A percentile compares a stretch with the other conserved stretches of the same genome.
phyloP scores from a whole-genome alignment of 495 filamentous ascomycete genomes.

The Lasiosphaeria ovina region DNA sequence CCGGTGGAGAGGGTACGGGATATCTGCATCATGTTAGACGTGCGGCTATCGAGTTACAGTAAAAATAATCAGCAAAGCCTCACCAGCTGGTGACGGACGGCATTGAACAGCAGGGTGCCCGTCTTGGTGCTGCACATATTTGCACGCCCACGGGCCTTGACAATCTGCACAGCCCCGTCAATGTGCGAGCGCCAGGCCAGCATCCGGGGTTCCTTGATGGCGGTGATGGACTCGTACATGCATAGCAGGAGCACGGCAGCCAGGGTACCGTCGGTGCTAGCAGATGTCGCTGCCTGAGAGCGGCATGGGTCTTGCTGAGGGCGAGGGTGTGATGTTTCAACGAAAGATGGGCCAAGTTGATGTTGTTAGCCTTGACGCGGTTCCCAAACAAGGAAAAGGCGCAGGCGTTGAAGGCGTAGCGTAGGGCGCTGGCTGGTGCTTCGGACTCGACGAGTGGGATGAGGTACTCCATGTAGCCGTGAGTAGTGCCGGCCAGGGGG shows the following conservation, averaged over 20 bases:
- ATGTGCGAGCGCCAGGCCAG: constrained; percentile 54
- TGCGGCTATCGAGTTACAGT: too few relatives aligned
- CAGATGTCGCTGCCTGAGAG: constrained; percentile 49
- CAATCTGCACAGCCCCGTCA: constrained; percentile 53
- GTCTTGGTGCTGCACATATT: constrained; percentile 47
- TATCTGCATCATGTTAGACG: too few relatives aligned
- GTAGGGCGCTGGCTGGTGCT: constrained; percentile 35
- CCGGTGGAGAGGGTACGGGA: constrained; percentile 46
- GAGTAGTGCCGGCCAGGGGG: constrained; percentile 39
- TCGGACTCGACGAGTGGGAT: constrained; percentile 52
- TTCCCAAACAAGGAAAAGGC: constrained; percentile 55
- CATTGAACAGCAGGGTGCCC: constrained; percentile 49
- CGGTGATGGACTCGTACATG: constrained; percentile 51
- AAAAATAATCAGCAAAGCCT: too few relatives aligned
- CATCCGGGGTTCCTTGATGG: constrained; percentile 43
- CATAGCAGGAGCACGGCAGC: too few relatives aligned
- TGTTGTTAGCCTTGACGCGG: constrained; percentile 29
- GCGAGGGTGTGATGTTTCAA: constrained; percentile 48
- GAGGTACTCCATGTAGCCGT: constrained; percentile 58
- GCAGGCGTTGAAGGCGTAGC: constrained; percentile 60
- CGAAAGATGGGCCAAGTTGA: constrained; percentile 37
- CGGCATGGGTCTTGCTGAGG: constrained; percentile 51
- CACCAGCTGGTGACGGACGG: constrained; percentile 52
- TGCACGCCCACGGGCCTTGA: constrained; percentile 51
- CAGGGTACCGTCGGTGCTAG: constrained; percentile 14